Conservation (phyloP, 2,329 filamentous ascomycete species). For the Endocalyx cinctus region DNA sequence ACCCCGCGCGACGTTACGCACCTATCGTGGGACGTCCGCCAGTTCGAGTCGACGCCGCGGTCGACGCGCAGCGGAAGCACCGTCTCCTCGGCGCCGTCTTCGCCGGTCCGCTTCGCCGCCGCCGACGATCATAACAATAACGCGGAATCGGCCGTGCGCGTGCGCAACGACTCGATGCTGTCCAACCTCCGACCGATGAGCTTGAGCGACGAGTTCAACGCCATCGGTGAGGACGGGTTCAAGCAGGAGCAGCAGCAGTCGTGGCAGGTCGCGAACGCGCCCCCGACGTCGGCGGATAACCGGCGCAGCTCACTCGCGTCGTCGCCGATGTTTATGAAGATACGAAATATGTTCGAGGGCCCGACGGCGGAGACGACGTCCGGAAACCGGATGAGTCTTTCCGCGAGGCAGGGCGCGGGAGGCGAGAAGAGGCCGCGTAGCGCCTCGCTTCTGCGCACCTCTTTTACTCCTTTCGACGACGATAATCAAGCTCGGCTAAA, state of each 20-base stretch:
- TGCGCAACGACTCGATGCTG: conserved; percentile 19
- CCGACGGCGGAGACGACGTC: conserved; percentile 7
- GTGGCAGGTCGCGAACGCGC: conserved; percentile 3
- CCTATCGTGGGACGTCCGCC: conserved; percentile 25
- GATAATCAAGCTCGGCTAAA: too few species aligned
- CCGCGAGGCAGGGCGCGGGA: too few species aligned
- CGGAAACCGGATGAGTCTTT: too few species aligned
- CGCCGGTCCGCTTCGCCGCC: conserved; percentile 23
- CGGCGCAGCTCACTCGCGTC: conserved; percentile 11
- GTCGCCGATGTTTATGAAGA: conserved; percentile 32
- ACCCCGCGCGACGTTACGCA: conserved; percentile 28
- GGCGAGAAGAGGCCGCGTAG: too few species aligned
- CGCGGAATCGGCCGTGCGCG: conserved; percentile 27
- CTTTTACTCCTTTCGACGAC: too few species aligned
- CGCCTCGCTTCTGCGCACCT: too few species aligned
- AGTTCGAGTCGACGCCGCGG: conserved; percentile 26
- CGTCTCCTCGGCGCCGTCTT: conserved; percentile 27
- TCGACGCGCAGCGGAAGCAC: conserved; percentile 32
- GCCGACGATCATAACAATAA: conserved; percentile 20
- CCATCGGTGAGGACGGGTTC: not conserved
- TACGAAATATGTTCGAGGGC: conserved; percentile 37
- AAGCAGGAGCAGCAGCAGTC: not conserved
- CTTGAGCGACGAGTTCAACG: not conserved
- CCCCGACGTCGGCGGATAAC: too few species aligned
- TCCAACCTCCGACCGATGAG: conserved; percentile 12